Base-by-base conservation (phyloP, 2,329 filamentous ascomycete genomes). In the Colletotrichum australisinense region DNA sequence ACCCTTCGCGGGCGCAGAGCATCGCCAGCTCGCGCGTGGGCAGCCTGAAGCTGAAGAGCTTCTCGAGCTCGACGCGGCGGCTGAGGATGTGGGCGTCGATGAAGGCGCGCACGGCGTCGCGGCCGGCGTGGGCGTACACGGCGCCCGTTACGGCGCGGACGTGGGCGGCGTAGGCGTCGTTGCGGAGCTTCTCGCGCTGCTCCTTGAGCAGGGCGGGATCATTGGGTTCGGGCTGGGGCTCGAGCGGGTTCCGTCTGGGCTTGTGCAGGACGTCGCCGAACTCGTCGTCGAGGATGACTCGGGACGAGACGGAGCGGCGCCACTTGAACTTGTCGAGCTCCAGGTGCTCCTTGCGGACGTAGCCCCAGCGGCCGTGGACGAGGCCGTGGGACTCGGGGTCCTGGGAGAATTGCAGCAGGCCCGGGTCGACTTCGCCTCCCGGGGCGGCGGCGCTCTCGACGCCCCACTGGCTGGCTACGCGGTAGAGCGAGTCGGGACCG, bases 391-490 rank as follows among this genome's bases (percentile, higher is more conserved):
- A 80, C 63, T 82, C 79, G 6, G 85, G 78, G 66, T 88, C 83
- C 80, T 84, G 84, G 84, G 85, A 85, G 87, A 95, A 97, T 81
- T 98, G 97, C 74, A 99, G 87, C 67, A 97, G 87, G 6, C 96
- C 97, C 0, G 95, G 93, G 81, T 99, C 97, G 69, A 98, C 95
- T 84, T 98, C 96, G 72, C 91, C 91, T 63, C 96, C 97, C 0
- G 97, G 97, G 24, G 91, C 93, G 12, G 93, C 94, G n/a, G 94
- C 96, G 56, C 88, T 85, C 82, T 98, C 96, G 19, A 98, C 91
- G 84, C 97, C 97, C 97, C 97, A 99, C 84, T 97, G 93, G 75
- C 89, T 87, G 19, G 94, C 91, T 76, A 98, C 89, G 24, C 91
- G 87, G 64, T 92, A 86, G 59, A 98, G 88, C 1, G 95, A 92